A percentile compares a stretch with the other conserved stretches of the same genome.
phyloP scores from a whole-genome alignment of 2,329 filamentous ascomycete species.

The Pyricularia grisea region DNA sequence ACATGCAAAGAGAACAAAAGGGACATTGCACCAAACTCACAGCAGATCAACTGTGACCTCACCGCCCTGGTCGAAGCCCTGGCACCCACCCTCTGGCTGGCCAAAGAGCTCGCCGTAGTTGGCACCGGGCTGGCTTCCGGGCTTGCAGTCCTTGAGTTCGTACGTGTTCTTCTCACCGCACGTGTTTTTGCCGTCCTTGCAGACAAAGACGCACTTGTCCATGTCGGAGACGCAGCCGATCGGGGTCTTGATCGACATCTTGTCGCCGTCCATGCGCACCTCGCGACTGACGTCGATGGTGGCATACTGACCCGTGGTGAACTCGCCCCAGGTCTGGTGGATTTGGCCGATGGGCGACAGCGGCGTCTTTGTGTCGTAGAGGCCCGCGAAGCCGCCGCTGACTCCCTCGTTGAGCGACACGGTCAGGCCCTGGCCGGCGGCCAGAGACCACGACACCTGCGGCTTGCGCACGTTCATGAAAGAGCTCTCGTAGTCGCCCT shows the following conservation, averaged over 20 bases:
- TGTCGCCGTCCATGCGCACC: conserved; percentile 31
- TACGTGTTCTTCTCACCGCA: conserved; percentile 26
- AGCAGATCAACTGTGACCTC: not conserved
- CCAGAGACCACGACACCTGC: conserved; percentile 28
- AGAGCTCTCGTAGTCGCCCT: conserved; percentile 14
- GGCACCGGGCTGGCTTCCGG: conserved; percentile 1
- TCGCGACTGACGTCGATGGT: conserved; percentile 32
- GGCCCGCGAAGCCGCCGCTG: conserved; percentile 28
- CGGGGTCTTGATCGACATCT: conserved; percentile 22
- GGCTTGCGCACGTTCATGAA: conserved; percentile 19
- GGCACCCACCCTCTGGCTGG: conserved; percentile 19
- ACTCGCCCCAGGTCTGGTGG: conserved; percentile 33
- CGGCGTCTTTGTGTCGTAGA: conserved; percentile 18
- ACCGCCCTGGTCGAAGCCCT: conserved; percentile 18
- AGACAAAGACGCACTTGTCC: conserved; percentile 31
- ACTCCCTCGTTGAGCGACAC: conserved; percentile 26
- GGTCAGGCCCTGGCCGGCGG: conserved; percentile 21
- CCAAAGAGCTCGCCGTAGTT: conserved; percentile 11
- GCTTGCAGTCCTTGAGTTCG: conserved; percentile 23
- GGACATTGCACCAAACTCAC: not conserved
- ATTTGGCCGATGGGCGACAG: conserved; percentile 27
- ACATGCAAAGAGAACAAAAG: not conserved
- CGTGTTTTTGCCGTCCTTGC: conserved; percentile 20
- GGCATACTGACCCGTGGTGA: conserved; percentile 25
- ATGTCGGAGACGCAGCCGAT: conserved; percentile 30